Evolutionary conservation across 2,329 filamentous ascomycete genomes (phyloP).

Genomic region (Cryphonectria japonica): DNA sequence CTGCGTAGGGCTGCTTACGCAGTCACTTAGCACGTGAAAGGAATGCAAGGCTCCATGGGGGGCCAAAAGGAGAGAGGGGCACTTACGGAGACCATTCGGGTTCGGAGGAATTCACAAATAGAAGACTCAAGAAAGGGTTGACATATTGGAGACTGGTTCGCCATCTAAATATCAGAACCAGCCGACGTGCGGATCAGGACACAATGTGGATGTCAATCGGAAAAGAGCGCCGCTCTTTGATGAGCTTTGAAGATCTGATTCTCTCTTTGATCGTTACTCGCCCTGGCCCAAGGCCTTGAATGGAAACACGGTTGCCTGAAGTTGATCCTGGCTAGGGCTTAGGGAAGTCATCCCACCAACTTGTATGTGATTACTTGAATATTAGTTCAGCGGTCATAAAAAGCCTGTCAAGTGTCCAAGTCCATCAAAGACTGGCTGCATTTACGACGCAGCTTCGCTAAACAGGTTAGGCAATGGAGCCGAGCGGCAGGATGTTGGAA

Average conservation of each 20-base stretch:
- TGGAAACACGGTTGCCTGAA: background rate
- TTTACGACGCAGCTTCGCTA: background rate
- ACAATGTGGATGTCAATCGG: background rate
- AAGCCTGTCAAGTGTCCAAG: background rate
- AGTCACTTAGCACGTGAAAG: background rate
- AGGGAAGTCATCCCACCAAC: background rate
- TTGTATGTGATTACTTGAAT: background rate
- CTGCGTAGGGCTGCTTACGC: constrained; percentile 3
- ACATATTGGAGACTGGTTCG: background rate
- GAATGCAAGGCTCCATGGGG: background rate
- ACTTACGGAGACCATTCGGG: background rate
- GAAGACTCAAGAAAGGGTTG: background rate
- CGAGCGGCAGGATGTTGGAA: background rate
- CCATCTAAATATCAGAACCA: too few species aligned
- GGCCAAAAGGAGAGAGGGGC: background rate
- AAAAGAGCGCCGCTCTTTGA: background rate
- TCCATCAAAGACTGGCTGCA: background rate
- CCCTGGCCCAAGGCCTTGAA: background rate
- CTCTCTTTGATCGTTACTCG: background rate
- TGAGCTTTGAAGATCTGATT: background rate
- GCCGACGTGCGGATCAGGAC: background rate
- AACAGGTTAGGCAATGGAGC: background rate
- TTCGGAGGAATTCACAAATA: background rate
- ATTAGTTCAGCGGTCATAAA: background rate
- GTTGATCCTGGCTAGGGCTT: background rate